Evolutionary conservation across 495 filamentous ascomycete species (phyloP).

Genomic region (Hypoxylon subgilvum): DNA sequence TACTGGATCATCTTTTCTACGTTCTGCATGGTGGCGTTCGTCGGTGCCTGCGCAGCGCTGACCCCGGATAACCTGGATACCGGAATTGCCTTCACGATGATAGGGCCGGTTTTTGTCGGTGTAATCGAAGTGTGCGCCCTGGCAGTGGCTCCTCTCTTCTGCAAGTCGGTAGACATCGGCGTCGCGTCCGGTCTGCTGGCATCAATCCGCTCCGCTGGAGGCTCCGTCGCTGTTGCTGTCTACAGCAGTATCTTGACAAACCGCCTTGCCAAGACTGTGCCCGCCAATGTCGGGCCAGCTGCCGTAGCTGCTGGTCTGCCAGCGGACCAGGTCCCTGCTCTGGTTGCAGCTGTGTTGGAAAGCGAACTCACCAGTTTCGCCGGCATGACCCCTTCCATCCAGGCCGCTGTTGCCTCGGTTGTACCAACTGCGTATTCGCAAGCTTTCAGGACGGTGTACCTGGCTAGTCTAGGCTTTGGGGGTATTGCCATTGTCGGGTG

Average conservation of each 20-base stretch:
- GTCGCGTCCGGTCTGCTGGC: conserved; percentile 53
- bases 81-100: conserved; percentile 34
- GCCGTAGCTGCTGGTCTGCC: conserved; percentile 54
- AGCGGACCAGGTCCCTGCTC: conserved; percentile 44
- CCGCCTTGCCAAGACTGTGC: conserved; percentile 47
- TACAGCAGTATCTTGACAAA: conserved; percentile 56
- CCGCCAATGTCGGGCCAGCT: conserved; percentile 49
- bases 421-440: conserved; percentile 49
- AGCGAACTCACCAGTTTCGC: conserved; percentile 48
- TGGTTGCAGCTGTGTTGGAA: conserved; percentile 46
- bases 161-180: conserved; percentile 52
- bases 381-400: conserved; percentile 48
- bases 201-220: conserved; percentile 46
- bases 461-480: conserved; percentile 55
- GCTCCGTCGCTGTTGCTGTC: conserved; percentile 39
- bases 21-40: conserved; percentile 43
- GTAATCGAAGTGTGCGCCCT: conserved; percentile 31
- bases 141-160: conserved; percentile 36
- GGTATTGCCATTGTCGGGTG: conserved; percentile 51
- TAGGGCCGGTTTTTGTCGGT: conserved; percentile 37
- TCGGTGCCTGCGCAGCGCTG: conserved; percentile 45
- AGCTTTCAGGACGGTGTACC: conserved; percentile 55
- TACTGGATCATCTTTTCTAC: conserved; percentile 47
- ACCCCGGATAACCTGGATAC: conserved; percentile 21
- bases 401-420: conserved; percentile 44